phyloP scores from a whole-genome alignment of 495 filamentous ascomycete species.

The Delitschia confertaspora region DNA sequence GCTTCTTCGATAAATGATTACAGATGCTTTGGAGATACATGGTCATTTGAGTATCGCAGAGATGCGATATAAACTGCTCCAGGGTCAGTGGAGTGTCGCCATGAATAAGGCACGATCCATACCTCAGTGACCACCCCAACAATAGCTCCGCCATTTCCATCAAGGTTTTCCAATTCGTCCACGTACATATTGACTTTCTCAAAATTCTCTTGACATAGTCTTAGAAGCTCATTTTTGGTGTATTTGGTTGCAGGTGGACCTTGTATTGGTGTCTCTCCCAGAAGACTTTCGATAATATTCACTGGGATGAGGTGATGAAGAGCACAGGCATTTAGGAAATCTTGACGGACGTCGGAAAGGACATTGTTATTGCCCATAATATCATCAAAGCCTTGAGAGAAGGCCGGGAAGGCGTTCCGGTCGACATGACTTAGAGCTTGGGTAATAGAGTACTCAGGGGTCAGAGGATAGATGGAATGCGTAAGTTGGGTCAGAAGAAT shows the following conservation, averaged over 20 bases:
- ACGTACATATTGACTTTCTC: conserved; percentile 67
- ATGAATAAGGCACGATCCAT: conserved; percentile 3
- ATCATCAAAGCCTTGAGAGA: conserved; percentile 73
- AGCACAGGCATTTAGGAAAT: conserved; percentile 87
- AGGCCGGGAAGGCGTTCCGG: conserved; percentile 67
- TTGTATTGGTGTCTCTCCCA: conserved; percentile 81
- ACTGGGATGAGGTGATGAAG: conserved; percentile 75
- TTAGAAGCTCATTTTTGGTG: conserved; percentile 63
- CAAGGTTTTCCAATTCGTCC: conserved; percentile 77
- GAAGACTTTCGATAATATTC: conserved; percentile 63
- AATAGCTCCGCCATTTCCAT: conserved; percentile 88
- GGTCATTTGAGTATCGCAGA: conserved; percentile 78
- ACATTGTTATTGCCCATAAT: conserved; percentile 56
- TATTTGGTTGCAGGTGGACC: conserved; percentile 67
- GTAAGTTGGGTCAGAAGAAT: conserved; percentile 60
- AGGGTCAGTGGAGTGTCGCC: background rate
- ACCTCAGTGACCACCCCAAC: conserved; percentile 76
- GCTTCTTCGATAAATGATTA: conserved; percentile 67
- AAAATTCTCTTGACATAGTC: conserved; percentile 61
- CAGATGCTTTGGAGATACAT: conserved; percentile 84
- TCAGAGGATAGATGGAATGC: conserved; percentile 52
- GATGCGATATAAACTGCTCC: conserved; percentile 58
- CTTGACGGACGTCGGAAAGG: conserved; percentile 76
- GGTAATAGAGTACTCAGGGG: conserved; percentile 68
- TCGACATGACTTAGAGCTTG: conserved; percentile 69